phyloP scores from a whole-genome alignment of 2,329 filamentous ascomycete species.

The Tolypocladium paradoxum region DNA sequence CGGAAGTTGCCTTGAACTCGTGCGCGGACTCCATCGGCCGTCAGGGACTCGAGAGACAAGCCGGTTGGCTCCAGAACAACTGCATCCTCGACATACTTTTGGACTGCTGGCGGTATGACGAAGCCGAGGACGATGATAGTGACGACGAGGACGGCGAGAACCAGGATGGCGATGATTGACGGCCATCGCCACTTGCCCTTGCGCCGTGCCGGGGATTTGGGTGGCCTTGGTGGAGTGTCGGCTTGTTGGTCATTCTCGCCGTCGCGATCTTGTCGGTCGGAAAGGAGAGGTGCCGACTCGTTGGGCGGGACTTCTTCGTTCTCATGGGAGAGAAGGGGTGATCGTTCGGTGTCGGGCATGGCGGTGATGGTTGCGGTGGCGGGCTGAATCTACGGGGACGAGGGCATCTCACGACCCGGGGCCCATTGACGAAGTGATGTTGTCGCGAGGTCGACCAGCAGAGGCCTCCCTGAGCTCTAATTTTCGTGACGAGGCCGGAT shows the following conservation, averaged over 20 bases:
- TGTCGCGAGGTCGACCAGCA: background rate
- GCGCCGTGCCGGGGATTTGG: slow-evolving; percentile 14
- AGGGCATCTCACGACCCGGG: background rate
- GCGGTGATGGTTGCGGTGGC: slow-evolving; percentile 13
- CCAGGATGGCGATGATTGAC: slow-evolving; percentile 60
- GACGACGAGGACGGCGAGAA: slow-evolving; percentile 53
- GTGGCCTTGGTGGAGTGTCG: slow-evolving; percentile 10
- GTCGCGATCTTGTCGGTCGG: slow-evolving; percentile 9
- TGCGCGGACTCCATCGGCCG: slow-evolving; percentile 62
- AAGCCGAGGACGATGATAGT: slow-evolving; percentile 70
- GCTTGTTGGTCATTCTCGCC: slow-evolving; percentile 24
- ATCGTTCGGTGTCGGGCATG: slow-evolving; percentile 35
- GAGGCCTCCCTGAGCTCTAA: background rate
- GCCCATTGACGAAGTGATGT: background rate
- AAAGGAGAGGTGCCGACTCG: slow-evolving; percentile 45
- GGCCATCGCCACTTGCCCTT: slow-evolving; percentile 48
- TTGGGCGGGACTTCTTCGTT: slow-evolving; percentile 14
- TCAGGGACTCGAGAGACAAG: slow-evolving; percentile 78
- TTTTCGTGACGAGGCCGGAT: background rate
- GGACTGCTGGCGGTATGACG: slow-evolving; percentile 66
- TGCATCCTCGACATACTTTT: slow-evolving; percentile 79
- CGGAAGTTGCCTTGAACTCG: slow-evolving; percentile 73
- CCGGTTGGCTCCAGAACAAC: slow-evolving; percentile 72
- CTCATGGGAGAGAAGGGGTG: slow-evolving; percentile 31
- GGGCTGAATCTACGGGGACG: background rate